These are phyloP conservation scores for Plasmopara muralis DNA, from an alignment of 352 stramenopile genomes.

Conservation along the genomic window DNA sequence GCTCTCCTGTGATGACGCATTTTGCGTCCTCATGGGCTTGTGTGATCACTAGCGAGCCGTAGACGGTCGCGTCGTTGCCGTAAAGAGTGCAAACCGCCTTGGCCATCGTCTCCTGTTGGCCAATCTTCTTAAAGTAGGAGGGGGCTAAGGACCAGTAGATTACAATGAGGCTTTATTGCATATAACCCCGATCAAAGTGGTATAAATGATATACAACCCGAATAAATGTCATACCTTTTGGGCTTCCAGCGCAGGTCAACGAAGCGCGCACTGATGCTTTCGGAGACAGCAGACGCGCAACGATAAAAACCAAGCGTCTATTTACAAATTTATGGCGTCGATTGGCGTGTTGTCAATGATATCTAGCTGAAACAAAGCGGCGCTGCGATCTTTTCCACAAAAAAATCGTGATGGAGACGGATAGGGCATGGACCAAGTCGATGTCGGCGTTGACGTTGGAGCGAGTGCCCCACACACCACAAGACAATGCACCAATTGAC, in stretches of 20 bases:
- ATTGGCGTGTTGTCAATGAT: background rate
- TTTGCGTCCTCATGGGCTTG: conserved; percentile 85
- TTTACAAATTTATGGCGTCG: background rate
- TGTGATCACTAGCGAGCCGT: conserved; percentile 72
- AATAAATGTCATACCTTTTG: no score
- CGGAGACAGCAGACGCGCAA: no score
- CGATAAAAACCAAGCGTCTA: no score
- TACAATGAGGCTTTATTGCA: conserved; percentile 1
- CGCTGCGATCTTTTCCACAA: conserved; percentile 10
- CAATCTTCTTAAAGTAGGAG: background rate
- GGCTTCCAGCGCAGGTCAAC: no score
- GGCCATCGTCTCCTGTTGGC: conserved; percentile 33
- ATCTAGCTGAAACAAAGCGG: background rate
- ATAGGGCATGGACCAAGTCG: conserved; percentile 16
- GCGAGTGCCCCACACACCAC: conserved; percentile 16
- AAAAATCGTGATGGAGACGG: conserved; percentile 14
- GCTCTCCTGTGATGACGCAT: conserved; percentile 76
- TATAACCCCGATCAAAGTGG: background rate
- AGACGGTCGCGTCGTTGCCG: conserved; percentile 74
- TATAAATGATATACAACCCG: background rate
- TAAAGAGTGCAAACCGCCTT: conserved; percentile 86
- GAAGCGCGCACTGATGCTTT: no score
- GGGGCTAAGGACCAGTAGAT: conserved; percentile 7
- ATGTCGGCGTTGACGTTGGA: conserved; percentile 4
- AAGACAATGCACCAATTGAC: conserved; percentile 55